phyloP scores from a whole-genome alignment of 176 grass and related monocot genomes.

The Phoenix dactylifera region DNA sequence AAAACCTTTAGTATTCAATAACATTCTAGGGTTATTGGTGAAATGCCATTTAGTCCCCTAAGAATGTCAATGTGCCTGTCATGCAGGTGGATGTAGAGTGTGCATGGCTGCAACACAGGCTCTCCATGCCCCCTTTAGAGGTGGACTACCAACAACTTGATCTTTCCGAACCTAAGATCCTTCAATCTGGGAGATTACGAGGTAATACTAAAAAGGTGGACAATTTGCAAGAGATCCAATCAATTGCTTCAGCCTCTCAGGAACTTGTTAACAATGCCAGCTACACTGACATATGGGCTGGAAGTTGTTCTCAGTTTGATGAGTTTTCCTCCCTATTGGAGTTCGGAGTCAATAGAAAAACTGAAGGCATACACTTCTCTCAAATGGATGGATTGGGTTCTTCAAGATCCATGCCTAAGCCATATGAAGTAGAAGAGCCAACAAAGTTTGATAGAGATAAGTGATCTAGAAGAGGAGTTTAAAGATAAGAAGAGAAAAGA shows the following conservation, averaged over 20 bases:
- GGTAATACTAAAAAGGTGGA: constrained; percentile 41
- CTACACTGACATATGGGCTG: constrained; percentile 53
- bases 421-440: constrained; percentile 20
- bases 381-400: constrained; percentile 23
- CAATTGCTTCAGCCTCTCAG: constrained; percentile 55
- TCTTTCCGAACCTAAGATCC: constrained; percentile 33
- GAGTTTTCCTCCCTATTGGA: constrained; percentile 44
- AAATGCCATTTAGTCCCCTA: too few relatives aligned
- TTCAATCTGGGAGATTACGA: constrained; percentile 23
- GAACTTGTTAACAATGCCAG: constrained; percentile 53
- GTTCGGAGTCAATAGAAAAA: constrained; percentile 18
- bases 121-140: constrained; percentile 63
- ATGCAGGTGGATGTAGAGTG: constrained; percentile 91
- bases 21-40: too few relatives aligned
- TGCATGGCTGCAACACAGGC: constrained; percentile 82
- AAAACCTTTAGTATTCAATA: too few relatives aligned
- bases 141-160: constrained; percentile 53
- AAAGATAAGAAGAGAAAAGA: constrained; percentile 58
- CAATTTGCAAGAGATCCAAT: constrained; percentile 74
- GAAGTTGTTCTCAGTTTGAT: constrained; percentile 30
- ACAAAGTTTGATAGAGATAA: constrained; percentile 39
- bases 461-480: constrained; percentile 59
- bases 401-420: constrained; percentile 20
- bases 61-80: too few relatives aligned
- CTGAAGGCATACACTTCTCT: constrained; percentile 24